A percentile compares a stretch with the other conserved stretches of the same genome.
Conservation (phyloP, 805 yeast genomes). For the Kockiozyma suomiensis region DNA sequence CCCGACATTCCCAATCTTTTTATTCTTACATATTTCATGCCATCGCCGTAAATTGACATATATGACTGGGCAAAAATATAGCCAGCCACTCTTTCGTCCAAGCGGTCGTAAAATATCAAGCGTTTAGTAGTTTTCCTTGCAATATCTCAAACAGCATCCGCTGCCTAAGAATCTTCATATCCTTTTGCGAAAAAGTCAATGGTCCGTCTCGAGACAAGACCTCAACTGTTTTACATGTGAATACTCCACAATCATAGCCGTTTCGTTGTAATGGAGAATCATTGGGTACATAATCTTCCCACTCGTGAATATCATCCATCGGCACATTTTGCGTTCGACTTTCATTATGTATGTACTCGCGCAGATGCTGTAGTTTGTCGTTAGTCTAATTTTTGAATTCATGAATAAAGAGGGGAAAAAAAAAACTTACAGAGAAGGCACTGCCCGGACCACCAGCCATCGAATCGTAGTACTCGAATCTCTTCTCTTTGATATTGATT, state of each 20-base stretch:
- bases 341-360: constrained; percentile 69
- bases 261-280: constrained; percentile 84
- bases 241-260: constrained; percentile 95
- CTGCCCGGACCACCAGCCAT: constrained; percentile 50
- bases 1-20: not conserved
- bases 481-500: constrained; percentile 60
- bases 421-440: constrained; percentile 40
- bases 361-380: constrained; percentile 40
- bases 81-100: not conserved
- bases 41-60: too few relatives aligned
- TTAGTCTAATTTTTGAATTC: too few relatives aligned
- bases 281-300: constrained; percentile 40
- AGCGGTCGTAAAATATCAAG: not conserved
- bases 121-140: constrained; percentile 24
- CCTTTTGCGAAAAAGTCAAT: constrained; percentile 62
- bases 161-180: constrained; percentile 68
- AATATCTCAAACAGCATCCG: constrained; percentile 67
- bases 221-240: constrained; percentile 76
- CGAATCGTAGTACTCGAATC: constrained; percentile 78
- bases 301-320: constrained; percentile 36
- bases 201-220: constrained; percentile 56
- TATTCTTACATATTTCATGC: not conserved
- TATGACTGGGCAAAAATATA: too few relatives aligned
- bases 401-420: too few relatives aligned
- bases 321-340: constrained; percentile 54